Evolutionary conservation across 73 alveolate species (phyloP), one percentile per base, ranked within the genome.

Genomic region (Chromera velia): DNA sequence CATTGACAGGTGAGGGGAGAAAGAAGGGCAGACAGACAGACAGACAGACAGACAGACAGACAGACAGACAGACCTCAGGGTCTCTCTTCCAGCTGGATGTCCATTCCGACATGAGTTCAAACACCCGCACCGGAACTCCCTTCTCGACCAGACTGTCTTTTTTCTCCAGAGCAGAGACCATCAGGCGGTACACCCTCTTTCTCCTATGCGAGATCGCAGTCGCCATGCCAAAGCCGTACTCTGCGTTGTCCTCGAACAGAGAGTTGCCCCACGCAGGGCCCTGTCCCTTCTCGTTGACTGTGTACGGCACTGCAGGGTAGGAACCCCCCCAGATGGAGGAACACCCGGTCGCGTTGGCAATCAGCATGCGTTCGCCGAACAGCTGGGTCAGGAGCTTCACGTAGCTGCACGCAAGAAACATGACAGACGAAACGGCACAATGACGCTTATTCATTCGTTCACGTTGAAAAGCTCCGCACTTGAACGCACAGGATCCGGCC

Each of bases 211-310:
- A 28, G 32, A 70, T 34, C 24, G 78, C 79, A 49, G 34, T 66
- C 76, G 76, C 76, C 88, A 81, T 81, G 32, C 88, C 88, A 65
- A 74, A 81, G 66, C 88, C 88, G 45, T 65, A 81, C 83, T 81
- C 88, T 17, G 88, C 88, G 28, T 81, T 81, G 83, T 81, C 88
- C 47, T 81, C 88, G 45, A 81, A 81, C 32, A 81, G 64, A 1
- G 88, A 81, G 78, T 81, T 81, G 64, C 81, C 88, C 88, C 88
- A 81, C 13, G 88, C 88, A 13, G 88, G 33, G 17, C 88, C 88
- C 33, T 75, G 76, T 0, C 88, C 88, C 83, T 81, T 75, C 76
- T 28, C 0, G 47, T 73, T 81, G 62, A 46, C 65, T 27, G 84
- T 70, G 88, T 81, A 81, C 10, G 88, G 88, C 70, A 81, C 46